phyloP scores from a whole-genome alignment of 1,284 basidiomycete species.

The Leccinum angustisporum region DNA sequence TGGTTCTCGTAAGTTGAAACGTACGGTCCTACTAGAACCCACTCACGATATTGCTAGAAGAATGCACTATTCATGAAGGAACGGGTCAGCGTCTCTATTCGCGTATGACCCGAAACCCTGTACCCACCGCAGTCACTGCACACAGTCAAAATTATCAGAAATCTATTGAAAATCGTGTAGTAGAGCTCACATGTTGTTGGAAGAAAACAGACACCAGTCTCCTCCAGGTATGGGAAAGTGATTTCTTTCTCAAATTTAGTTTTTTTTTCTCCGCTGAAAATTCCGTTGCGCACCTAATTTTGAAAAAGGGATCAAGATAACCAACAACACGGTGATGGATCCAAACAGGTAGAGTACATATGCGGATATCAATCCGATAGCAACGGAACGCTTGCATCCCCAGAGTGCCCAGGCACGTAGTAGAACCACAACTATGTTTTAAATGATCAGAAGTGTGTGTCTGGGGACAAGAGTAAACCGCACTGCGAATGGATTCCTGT shows the following conservation, averaged over 20 bases:
- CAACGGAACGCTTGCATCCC: slow-evolving; percentile 7
- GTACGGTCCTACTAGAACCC: background rate
- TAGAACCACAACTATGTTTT: slow-evolving; percentile 11
- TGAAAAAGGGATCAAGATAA: background rate
- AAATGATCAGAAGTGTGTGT: background rate
- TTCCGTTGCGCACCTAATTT: background rate
- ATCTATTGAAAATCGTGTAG: background rate
- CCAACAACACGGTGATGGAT: background rate
- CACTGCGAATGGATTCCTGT: slow-evolving; percentile 17
- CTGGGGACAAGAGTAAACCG: background rate
- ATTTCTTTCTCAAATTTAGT: background rate
- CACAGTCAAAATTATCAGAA: background rate
- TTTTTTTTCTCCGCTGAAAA: background rate
- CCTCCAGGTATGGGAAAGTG: background rate
- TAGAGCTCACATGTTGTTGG: background rate
- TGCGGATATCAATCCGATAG: background rate
- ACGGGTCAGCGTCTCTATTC: too few species aligned
- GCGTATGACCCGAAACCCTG: too few species aligned
- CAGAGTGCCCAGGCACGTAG: slow-evolving; percentile 20
- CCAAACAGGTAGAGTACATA: slow-evolving; percentile 8
- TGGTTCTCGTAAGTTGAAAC: background rate
- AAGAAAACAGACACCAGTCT: background rate
- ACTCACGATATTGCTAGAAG: background rate
- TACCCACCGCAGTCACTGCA: background rate
- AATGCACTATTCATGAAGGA: background rate